Percentiles rank a stretch among this genome's conserved stretches.
Conservation (phyloP, 2,329 filamentous ascomycete species). For the Arthrinium puccinioides region DNA sequence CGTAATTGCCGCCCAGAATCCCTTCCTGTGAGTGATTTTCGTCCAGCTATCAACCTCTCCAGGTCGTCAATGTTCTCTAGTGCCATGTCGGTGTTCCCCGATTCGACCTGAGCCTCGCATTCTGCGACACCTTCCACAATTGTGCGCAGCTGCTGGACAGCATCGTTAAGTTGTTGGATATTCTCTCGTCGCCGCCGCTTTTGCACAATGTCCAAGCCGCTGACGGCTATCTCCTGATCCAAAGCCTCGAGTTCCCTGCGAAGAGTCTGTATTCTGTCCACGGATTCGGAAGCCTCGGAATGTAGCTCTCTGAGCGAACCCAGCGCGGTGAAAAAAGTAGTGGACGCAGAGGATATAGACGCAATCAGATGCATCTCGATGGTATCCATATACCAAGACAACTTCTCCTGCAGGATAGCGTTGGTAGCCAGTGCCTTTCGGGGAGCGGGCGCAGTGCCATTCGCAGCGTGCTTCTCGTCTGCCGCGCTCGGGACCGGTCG, state of each 20-base stretch:
- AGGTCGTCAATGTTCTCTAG: constrained; percentile 70
- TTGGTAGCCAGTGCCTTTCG: constrained; percentile 91
- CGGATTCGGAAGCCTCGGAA: constrained; percentile 84
- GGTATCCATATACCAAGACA: constrained; percentile 99
- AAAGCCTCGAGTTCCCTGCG: constrained; percentile 72
- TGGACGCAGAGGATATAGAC: constrained; percentile 91
- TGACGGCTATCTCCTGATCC: constrained; percentile 80
- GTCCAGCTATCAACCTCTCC: constrained; percentile 72
- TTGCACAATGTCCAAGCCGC: constrained; percentile 77
- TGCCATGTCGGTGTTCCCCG: constrained; percentile 75
- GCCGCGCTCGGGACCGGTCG: constrained; percentile 48
- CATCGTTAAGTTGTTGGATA: constrained; percentile 70
- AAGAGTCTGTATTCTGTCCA: constrained; percentile 74
- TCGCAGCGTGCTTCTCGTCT: constrained; percentile 47
- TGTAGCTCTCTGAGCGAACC: constrained; percentile 88
- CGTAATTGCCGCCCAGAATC: constrained; percentile 36
- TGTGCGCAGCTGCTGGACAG: constrained; percentile 73
- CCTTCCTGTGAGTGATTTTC: constrained; percentile 14
- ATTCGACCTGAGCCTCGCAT: constrained; percentile 77
- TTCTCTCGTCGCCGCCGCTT: constrained; percentile 79
- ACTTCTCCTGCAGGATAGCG: constrained; percentile 93
- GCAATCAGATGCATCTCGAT: constrained; percentile 95
- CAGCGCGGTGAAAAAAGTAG: constrained; percentile 91
- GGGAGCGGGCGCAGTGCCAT: constrained; percentile 52
- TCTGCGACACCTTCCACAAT: constrained; percentile 68